Conservation (phyloP, 1,139 yeast species). For the Diutina mesorugosa region DNA sequence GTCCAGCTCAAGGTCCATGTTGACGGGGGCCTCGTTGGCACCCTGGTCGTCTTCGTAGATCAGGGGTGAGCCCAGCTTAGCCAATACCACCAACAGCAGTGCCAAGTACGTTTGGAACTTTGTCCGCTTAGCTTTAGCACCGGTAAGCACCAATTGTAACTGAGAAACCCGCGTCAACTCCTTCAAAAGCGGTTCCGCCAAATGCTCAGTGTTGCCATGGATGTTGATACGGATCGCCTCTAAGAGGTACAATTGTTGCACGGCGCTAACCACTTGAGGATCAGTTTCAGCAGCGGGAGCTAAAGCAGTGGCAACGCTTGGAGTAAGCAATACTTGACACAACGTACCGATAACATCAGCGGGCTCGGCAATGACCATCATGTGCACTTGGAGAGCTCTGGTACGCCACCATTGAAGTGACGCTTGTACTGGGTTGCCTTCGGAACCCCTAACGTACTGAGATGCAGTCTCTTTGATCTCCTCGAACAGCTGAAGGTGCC, state of each 20-base stretch:
- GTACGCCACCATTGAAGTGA: conserved; percentile 63
- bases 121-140: conserved; percentile 82
- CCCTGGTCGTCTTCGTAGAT: conserved; percentile 10
- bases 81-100: conserved; percentile 69
- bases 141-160: conserved; percentile 59
- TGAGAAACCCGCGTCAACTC: conserved; percentile 47
- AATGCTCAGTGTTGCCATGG: conserved; percentile 49
- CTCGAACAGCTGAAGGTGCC: conserved; percentile 12
- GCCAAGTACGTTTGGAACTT: conserved; percentile 64
- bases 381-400: conserved; percentile 50
- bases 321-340: conserved; percentile 24
- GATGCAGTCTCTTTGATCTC: conserved; percentile 11
- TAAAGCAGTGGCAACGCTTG: conserved; percentile 17
- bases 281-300: conserved; percentile 15
- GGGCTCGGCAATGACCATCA: conserved; percentile 47
- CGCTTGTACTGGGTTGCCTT: conserved; percentile 21
- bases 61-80: conserved; percentile 27
- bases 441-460: conserved; percentile 4
- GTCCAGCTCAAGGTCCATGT: conserved; percentile 61
- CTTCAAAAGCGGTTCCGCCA: conserved; percentile 34
- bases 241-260: conserved; percentile 38
- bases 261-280: conserved; percentile 16
- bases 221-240: conserved; percentile 57
- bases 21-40: conserved; percentile 29
- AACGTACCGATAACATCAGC: conserved; percentile 32